Evolutionary conservation across 192 early-diverging fungal species (phyloP).

Genomic region (Backusella sp.): DNA sequence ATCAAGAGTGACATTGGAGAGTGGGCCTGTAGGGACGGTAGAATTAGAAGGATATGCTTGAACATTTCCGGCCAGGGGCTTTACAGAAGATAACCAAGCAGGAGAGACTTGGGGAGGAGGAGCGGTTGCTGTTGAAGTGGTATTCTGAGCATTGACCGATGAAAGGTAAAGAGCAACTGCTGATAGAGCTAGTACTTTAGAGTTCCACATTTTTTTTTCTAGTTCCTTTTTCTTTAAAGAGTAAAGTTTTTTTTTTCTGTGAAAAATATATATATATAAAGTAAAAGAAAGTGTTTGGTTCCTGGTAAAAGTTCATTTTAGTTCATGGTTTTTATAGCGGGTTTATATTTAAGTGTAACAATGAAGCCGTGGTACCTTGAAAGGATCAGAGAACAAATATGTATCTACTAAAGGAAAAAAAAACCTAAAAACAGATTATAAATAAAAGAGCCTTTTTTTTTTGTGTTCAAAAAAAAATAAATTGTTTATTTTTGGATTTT

Average conservation of each 20-base stretch:
- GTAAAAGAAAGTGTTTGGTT: neutral
- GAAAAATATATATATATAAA: neutral
- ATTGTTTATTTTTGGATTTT: slow-evolving; percentile 2
- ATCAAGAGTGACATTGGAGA: slow-evolving; percentile 5
- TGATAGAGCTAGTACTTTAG: neutral
- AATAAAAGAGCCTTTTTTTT: neutral
- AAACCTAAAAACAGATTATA: neutral
- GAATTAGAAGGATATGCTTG: slow-evolving; percentile 13
- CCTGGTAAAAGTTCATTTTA: neutral
- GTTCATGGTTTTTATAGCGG: neutral
- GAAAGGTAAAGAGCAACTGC: neutral
- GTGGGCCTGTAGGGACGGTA: slow-evolving; percentile 24
- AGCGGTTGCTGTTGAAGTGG: neutral
- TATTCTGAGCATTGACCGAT: neutral
- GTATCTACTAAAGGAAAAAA: neutral
- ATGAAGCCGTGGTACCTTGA: neutral
- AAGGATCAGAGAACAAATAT: neutral
- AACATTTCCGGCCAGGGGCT: slow-evolving; percentile 23
- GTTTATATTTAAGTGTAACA: neutral
- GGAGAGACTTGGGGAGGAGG: slow-evolving; percentile 27
- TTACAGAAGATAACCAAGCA: slow-evolving; percentile 25
- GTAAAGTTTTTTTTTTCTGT: neutral
- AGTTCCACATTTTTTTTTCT: neutral
- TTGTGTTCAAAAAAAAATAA: neutral
- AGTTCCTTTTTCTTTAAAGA: neutral